These are phyloP conservation scores for Cyberlindnera subsufficiens DNA, from an alignment of 805 yeast genomes.

Conservation along the genomic window DNA sequence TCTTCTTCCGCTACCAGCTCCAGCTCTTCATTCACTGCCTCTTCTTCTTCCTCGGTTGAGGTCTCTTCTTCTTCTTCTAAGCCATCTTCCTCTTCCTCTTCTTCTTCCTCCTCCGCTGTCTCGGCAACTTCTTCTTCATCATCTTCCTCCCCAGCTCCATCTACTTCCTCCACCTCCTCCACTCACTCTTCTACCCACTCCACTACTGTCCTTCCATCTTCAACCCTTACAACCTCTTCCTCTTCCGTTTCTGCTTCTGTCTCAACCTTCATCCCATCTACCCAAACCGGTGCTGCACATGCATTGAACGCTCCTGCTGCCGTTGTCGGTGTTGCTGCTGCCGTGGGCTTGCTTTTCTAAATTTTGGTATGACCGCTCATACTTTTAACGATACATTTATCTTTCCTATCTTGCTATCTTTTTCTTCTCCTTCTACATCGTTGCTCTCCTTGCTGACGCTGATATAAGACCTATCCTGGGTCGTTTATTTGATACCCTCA, in stretches of 20 bases:
- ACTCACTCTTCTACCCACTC: conserved; percentile 6
- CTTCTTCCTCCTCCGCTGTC: conserved; percentile 14
- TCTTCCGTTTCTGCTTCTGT: conserved; percentile 17
- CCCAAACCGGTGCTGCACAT: conserved; percentile 24
- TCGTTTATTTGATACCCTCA: too few species aligned
- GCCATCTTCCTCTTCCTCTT: background rate
- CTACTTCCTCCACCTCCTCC: conserved; percentile 5
- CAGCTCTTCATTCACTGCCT: conserved; percentile 19
- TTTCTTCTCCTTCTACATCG: background rate
- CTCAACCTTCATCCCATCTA: conserved; percentile 7
- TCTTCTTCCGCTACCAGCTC: conserved; percentile 20
- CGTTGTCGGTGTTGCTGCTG: conserved; percentile 31
- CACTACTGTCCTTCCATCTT: conserved; percentile 4
- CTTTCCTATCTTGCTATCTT: too few species aligned
- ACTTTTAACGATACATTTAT: too few species aligned
- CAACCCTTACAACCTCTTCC: conserved; percentile 14
- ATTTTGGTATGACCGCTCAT: background rate
- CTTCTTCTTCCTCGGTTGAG: conserved; percentile 12
- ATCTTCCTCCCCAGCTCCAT: conserved; percentile 2
- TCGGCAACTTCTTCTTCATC: conserved; percentile 12
- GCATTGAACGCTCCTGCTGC: conserved; percentile 35
- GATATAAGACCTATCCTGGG: too few species aligned
- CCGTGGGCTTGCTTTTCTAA: conserved; percentile 18
- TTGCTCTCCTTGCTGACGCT: too few species aligned
- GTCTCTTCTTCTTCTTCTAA: conserved; percentile 6